A percentile compares a stretch with the other conserved stretches of the same genome.
These are phyloP conservation scores for Lentinula aciculospora DNA, from an alignment of 768 basidiomycete species.

Conservation along the genomic window DNA sequence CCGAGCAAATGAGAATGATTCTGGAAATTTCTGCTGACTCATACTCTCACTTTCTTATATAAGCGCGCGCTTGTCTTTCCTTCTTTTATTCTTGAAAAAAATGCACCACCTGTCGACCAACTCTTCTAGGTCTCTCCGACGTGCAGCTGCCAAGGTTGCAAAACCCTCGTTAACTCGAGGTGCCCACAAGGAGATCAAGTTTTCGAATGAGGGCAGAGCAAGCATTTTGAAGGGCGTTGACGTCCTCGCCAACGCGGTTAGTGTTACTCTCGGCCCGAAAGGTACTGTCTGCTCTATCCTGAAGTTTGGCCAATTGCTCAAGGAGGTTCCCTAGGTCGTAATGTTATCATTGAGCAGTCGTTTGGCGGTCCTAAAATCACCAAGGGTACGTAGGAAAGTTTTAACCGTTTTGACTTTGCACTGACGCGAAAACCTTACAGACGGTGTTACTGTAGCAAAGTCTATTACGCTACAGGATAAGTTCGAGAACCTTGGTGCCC, in stretches of 20 bases:
- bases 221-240: conserved; percentile 95
- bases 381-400: conserved; percentile 56
- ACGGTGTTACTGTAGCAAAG: conserved; percentile 98
- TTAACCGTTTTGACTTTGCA: background rate
- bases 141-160: conserved; percentile 52
- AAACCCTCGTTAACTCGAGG: conserved; percentile 56
- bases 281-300: conserved; percentile 33
- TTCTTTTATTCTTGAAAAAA: conserved; percentile 18
- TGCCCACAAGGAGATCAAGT: conserved; percentile 95
- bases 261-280: conserved; percentile 95
- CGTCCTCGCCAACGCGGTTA: conserved; percentile 93
- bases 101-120: conserved; percentile 73
- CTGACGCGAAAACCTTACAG: conserved; percentile 29
- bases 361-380: conserved; percentile 93
- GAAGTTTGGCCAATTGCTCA: background rate
- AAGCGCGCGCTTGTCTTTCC: conserved; percentile 5
- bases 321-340: conserved; percentile 59
- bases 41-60: background rate
- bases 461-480: conserved; percentile 92
- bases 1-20: background rate
- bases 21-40: conserved; percentile 4
- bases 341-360: conserved; percentile 96
- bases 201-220: conserved; percentile 92
- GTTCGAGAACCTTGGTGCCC: conserved; percentile 97
- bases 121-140: conserved; percentile 64